These are phyloP conservation scores for Encephalitozoon romaleae DNA, from an alignment of 371 early-diverging fungal species.

Conservation along the genomic window DNA sequence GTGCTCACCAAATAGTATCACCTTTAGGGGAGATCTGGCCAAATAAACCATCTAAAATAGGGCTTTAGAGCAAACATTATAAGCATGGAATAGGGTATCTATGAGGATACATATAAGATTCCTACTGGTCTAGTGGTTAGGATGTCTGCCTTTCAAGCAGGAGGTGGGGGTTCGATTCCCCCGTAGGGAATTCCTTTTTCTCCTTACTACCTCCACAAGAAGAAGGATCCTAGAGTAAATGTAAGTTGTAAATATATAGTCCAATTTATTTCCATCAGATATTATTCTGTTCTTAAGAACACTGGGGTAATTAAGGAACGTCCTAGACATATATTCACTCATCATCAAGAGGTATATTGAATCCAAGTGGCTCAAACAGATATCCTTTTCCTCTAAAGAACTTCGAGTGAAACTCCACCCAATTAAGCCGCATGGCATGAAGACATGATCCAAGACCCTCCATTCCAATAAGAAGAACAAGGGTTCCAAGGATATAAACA, in stretches of 20 bases:
- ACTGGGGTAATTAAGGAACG: background rate
- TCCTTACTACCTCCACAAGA: background rate
- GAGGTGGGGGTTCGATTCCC: conserved; percentile 48
- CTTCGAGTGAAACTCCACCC: conserved; percentile 98
- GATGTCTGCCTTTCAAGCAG: conserved; percentile 47
- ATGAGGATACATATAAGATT: background rate
- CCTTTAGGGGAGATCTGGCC: conserved; percentile 20
- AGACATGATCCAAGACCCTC: conserved; percentile 95
- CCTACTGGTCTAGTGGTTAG: conserved; percentile 45
- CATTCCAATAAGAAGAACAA: conserved; percentile 79
- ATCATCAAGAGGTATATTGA: conserved; percentile 40
- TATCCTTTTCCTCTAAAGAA: conserved; percentile 79
- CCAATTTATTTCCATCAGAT: background rate
- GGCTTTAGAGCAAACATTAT: background rate
- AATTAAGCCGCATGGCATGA: conserved; percentile 95
- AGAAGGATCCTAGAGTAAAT: too few relatives aligned
- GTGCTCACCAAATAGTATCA: conserved; percentile 47
- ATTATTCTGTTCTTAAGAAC: background rate
- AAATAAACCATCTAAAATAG: background rate
- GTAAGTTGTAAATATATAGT: background rate
- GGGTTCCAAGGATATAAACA: conserved; percentile 64
- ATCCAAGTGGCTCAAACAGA: conserved; percentile 71
- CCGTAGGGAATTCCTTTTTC: conserved; percentile 29
- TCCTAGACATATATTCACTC: background rate
- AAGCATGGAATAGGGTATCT: background rate